Evolutionary conservation across 1,139 yeast species (phyloP), one percentile per base, ranked within the genome.

Genomic region (Yamadazyma friedrichii): DNA sequence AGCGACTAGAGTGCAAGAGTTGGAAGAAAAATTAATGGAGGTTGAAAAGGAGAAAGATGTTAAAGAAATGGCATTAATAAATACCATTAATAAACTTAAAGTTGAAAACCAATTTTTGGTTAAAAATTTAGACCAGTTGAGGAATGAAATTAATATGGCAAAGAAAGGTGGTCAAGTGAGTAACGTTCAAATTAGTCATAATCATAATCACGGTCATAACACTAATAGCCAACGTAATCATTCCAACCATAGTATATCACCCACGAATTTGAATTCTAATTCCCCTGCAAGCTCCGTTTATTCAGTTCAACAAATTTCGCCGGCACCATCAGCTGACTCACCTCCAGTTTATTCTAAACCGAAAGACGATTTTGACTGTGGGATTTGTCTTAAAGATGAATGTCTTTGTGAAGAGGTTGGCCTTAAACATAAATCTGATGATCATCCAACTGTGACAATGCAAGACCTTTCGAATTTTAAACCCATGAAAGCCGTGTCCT

Each of bases 331-430:
- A 1, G 70, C 78, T 1, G 75, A 71, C 47, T 68, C 74, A 22
- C 76, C 75, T 4, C 73, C 72, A 9, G 15, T 31, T 8, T 35
- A 20, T 39, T n/a, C 15, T 9, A 24, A 31, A 33, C 9, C 30
- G 11, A 28, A 34, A 25, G 36, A 32, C n/a, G 38, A 34, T 10
- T 69, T 66, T 44, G 80, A 74, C 50, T 84, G 93, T 57, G 85
- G 84, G 1, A 79, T 81, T 3, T 84, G 93, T 56, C 60, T 71
- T 36, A 82, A 82, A 55, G 91, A 84, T 39, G 82, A 78, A 42
- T 84, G 93, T 55, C 62, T 84, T 10, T 84, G 91, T 59, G 89
- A 78, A 42, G 64, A 72, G 2, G 77, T 81, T n/a, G 89, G 88
- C 1, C 58, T 80, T 39, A 79, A 74, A 48, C 54, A 52, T 15